These are phyloP conservation scores for Berkeleyomyces basicola DNA, from an alignment of 2,329 filamentous ascomycete genomes.

Conservation along the genomic window DNA sequence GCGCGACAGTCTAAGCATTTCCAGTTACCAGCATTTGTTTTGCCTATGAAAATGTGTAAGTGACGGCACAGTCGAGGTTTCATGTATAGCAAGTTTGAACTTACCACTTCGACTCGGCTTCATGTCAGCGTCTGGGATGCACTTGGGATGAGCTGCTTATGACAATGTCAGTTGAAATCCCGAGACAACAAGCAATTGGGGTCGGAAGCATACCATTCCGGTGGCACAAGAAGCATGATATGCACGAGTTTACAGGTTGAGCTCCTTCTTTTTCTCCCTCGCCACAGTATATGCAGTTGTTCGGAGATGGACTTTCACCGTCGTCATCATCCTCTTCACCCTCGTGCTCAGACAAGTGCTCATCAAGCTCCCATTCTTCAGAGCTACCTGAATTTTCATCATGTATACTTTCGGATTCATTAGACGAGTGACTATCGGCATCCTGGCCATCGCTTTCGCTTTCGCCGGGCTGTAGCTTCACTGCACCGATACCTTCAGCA, in stretches of 20 bases:
- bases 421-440: conserved; percentile 18
- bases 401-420: conserved; percentile 16
- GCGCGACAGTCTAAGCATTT: conserved; percentile 25
- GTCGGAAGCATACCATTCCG: conserved; percentile 51
- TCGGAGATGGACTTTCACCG: conserved; percentile 33
- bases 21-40: conserved; percentile 29
- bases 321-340: conserved; percentile 41
- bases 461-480: conserved; percentile 3
- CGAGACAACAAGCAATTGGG: conserved; percentile 17
- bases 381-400: conserved; percentile 36
- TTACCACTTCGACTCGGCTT: conserved; percentile 29
- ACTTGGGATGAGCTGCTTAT: conserved; percentile 68
- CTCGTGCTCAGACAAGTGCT: conserved; percentile 36
- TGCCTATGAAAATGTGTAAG: background rate
- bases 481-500: conserved; percentile 5
- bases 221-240: conserved; percentile 61
- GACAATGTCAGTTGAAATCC: conserved; percentile 8
- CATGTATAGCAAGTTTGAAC: conserved; percentile 15
- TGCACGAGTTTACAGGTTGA: conserved; percentile 63
- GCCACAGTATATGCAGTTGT: conserved; percentile 56
- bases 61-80: background rate
- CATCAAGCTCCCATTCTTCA: conserved; percentile 42
- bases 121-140: conserved; percentile 48
- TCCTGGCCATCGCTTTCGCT: conserved; percentile 26
- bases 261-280: conserved; percentile 70